Conservation (phyloP, 1,284 basidiomycete species). For the Pseudozyma sp. region DNA sequence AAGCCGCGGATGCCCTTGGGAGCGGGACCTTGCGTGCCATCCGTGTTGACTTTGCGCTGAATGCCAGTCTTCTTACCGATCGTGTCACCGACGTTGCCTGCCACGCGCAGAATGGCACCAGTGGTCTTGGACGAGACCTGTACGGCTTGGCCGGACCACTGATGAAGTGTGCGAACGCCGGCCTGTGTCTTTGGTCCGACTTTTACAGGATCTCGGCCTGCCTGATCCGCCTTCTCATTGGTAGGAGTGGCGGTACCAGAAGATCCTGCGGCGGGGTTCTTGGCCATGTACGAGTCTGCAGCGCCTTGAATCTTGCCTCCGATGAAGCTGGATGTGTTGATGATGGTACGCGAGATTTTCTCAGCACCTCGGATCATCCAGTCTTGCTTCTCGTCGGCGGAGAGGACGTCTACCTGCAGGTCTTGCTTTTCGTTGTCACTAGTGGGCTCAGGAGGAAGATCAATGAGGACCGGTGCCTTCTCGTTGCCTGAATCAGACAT, state of each 20-base stretch:
- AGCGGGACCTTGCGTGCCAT: conserved; percentile 37
- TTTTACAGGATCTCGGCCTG: conserved; percentile 28
- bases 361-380: conserved; percentile 60
- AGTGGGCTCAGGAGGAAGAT: conserved; percentile 44
- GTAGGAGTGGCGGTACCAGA: conserved; percentile 19
- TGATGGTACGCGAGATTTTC: conserved; percentile 59
- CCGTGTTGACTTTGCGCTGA: conserved; percentile 54
- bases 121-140: conserved; percentile 59
- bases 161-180: conserved; percentile 28
- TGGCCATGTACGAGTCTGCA: conserved; percentile 55
- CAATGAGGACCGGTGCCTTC: conserved; percentile 58
- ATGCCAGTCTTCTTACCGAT: conserved; percentile 67
- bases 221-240: conserved; percentile 27
- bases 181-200: conserved; percentile 34
- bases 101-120: conserved; percentile 60
- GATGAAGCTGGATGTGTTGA: conserved; percentile 60
- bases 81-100: conserved; percentile 63
- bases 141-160: conserved; percentile 47
- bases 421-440: conserved; percentile 29
- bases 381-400: conserved; percentile 40
- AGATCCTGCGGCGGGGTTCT: conserved; percentile 32
- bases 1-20: conserved; percentile 65
- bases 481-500: conserved; percentile 52
- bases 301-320: conserved; percentile 51
- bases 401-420: conserved; percentile 37